Evolutionary conservation across 192 early-diverging fungal genomes (phyloP), one percentile per base, ranked within the genome.

Genomic region (Kappamyces sp.): DNA sequence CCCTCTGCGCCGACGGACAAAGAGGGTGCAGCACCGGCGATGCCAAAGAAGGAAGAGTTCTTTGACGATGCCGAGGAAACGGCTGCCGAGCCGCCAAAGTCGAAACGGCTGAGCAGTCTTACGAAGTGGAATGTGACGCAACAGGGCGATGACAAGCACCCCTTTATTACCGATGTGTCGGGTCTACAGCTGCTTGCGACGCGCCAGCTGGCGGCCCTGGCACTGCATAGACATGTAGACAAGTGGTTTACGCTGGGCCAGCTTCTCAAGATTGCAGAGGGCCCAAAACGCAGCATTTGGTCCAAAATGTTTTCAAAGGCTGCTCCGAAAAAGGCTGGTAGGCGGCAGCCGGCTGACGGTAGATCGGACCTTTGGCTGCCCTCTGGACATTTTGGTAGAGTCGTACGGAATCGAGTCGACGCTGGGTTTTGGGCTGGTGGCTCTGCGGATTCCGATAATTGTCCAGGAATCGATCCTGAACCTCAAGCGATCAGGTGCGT

Each of bases 321-420:
- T 64, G 81, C 79, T 52, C 70, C 73, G 4, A 55, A 58, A n/a
- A 87, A 83, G 66, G 71, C 71, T 59, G 68, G 65, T 48, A 53
- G 62, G 10, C 40, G 50, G 43, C 46, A 67, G 43, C 13, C 49
- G 35, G 62, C 32, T 5, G 69, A 62, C 47, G 44, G 60, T 64
- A 53, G 85, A 82, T 46, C 90, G 89, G 1, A 97, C 91, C 0
- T 98, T 98, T 79, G 93, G 92, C 44, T 89, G 91, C 3, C 79
- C 88, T 2, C 70, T 99, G 23, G 92, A 96, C 47, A 72, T 77
- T 9, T 72, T 99, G 33, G 79, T 93, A 8, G 87, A 94, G 53
- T 74, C 84, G 40, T 85, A 91, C 62, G 89, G 92, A 5, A 83
- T 90, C 5, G 89, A 91, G 47, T 88, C 90, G 3, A 80, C 83